Evolutionary conservation across 176 grass and related monocot species (phyloP), one percentile per base, ranked within the genome.

Genomic region (Hordeum vulgare): DNA sequence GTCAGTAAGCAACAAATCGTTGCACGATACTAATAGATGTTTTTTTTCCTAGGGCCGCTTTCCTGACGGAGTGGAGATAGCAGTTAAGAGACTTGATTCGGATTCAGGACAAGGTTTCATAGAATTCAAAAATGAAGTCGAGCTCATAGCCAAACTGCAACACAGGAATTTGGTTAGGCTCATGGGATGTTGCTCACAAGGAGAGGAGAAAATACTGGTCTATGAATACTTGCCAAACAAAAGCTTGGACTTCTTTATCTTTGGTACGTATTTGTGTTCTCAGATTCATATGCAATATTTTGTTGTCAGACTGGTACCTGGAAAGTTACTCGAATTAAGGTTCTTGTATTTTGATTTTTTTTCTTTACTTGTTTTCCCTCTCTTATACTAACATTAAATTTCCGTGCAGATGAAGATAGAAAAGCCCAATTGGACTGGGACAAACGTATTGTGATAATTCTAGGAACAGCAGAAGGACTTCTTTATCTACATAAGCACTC

Each of bases 211-310:
- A 47, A 40, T 93, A 65, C 34, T 93, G 13, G 81, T 93, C 44
- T 90, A 94, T 21, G 92, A 94, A 84, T 94, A 84, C 62, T 79
- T 94, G 68, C 92, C 92, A 83, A 94, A 90, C 11, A 94, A 85
- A 88, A 94, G 92, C 64, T 82, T 94, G 44, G 92, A 94, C 37
- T 90, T 74, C 63, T 80, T 90, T 72, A 81, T 94, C 73, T 94
- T 90, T 47, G 88, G 91, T 94, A 85, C 2, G 49, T 25, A 62
- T 75, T 59, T 75, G 2, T n/a, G 7, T 51, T 62, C 66, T 73
- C 25, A 18, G 70, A 73, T 73, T 73, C 41, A 73, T 73, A 68
- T 68, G 36, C 36, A 3, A 68, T 39, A 37, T 21, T 33, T n/a
- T 2, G n/a, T 34, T 68, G 33, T 68, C 65, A 68, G n/a, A 11